Conservation (phyloP, 208 protist species). For the Crithidia fasciculata region DNA sequence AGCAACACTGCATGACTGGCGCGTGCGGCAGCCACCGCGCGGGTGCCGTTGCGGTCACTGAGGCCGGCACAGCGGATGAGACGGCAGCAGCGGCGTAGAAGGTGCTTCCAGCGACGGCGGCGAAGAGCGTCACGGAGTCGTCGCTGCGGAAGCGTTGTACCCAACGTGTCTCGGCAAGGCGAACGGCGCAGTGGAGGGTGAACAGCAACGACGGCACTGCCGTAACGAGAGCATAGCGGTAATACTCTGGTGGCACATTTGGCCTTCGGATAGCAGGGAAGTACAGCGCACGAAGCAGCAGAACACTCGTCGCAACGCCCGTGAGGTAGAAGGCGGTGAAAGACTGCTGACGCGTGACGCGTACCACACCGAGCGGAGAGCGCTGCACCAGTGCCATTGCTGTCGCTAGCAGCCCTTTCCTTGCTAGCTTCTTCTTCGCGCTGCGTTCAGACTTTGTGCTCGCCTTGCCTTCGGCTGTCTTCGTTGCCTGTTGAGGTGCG, state of each 20-base stretch:
- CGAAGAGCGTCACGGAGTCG: conserved; percentile 78
- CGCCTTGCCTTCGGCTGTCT: background rate
- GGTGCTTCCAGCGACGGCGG: conserved; percentile 59
- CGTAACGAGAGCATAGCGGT: background rate
- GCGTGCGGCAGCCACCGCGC: conserved; percentile 4
- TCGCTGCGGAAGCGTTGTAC: conserved; percentile 52
- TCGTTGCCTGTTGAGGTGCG: background rate
- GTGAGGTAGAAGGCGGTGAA: conserved; percentile 67
- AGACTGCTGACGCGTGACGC: conserved; percentile 38
- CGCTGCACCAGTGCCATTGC: background rate
- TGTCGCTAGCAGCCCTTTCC: background rate
- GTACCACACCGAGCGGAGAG: conserved; percentile 30
- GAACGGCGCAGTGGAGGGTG: conserved; percentile 63
- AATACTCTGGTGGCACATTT: too few species aligned
- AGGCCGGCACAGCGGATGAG: conserved; percentile 33
- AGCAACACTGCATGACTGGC: conserved; percentile 1
- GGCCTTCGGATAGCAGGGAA: too few species aligned
- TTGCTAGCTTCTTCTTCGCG: background rate
- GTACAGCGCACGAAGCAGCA: conserved; percentile 14
- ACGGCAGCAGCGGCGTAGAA: conserved; percentile 80
- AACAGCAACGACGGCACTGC: conserved; percentile 52
- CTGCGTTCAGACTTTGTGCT: background rate
- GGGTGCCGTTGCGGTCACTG: background rate
- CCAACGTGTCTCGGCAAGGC: conserved; percentile 63
- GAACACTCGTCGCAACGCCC: conserved; percentile 34